Percentiles rank a stretch among this genome's conserved stretches.
phyloP scores from a whole-genome alignment of 192 early-diverging fungal genomes.

The Lunasporangiospora selenospora region DNA sequence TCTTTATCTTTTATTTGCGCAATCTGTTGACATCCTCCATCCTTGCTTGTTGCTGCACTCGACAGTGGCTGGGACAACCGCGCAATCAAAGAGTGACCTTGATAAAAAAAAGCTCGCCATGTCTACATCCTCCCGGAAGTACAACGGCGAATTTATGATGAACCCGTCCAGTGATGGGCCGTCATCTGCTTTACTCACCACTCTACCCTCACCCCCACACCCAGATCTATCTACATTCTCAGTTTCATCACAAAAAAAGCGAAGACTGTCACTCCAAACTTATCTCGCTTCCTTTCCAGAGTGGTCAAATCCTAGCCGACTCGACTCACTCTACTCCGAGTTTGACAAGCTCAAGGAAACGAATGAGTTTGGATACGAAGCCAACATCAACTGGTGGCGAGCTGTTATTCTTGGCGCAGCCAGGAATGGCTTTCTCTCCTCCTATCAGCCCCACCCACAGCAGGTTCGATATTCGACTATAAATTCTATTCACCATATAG shows the following conservation, averaged over 20 bases:
- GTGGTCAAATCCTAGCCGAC: slow-evolving; percentile 35
- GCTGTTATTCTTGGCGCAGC: slow-evolving; percentile 39
- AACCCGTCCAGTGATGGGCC: neutral
- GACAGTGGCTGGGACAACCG: no score
- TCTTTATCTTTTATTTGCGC: no score
- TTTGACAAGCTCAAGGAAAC: slow-evolving; percentile 50
- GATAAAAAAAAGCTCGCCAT: no score
- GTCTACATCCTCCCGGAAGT: no score
- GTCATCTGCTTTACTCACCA: neutral
- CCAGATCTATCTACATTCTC: slow-evolving; percentile 23
- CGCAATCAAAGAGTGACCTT: no score
- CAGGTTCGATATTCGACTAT: neutral
- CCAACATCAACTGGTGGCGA: slow-evolving; percentile 51
- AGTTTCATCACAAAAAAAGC: slow-evolving; percentile 2
- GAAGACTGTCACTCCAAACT: slow-evolving; percentile 21
- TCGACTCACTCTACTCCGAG: slow-evolving; percentile 52
- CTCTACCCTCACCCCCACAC: slow-evolving; percentile 3
- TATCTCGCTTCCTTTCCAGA: slow-evolving; percentile 28
- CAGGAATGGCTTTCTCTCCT: slow-evolving; percentile 37
- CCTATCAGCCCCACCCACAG: slow-evolving; percentile 5
- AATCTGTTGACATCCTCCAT: no score
- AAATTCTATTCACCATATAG: no score
- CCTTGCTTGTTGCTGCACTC: no score
- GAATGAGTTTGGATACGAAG: slow-evolving; percentile 51
- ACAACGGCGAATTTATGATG: slow-evolving; percentile 10